These are phyloP conservation scores for Globisporangium middletonii DNA, from an alignment of 352 stramenopile species.

Conservation along the genomic window DNA sequence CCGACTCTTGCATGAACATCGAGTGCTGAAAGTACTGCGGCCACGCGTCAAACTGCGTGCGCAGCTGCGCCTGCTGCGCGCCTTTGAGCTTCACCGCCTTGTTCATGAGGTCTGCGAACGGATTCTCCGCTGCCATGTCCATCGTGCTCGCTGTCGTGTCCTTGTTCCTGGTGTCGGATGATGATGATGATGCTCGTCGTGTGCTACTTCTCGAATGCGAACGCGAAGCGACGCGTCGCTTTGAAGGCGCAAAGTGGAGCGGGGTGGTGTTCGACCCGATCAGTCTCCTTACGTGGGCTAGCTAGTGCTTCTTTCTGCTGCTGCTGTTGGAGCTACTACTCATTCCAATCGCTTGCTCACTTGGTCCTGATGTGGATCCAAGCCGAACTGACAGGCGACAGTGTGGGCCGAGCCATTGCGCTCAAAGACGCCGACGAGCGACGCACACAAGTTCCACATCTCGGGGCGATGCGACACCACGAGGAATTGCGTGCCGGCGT, in stretches of 20 bases:
- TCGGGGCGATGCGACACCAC: constrained; percentile 27
- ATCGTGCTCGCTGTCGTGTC: constrained; percentile 19
- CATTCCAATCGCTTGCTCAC: too few relatives aligned
- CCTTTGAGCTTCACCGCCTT: constrained; percentile 85
- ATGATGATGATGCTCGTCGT: too few relatives aligned
- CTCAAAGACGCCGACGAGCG: constrained; percentile 25
- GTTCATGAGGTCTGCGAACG: constrained; percentile 80
- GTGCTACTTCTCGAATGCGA: too few relatives aligned
- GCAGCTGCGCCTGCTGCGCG: constrained; percentile 73
- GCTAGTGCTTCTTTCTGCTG: too few relatives aligned
- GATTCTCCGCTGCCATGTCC: constrained; percentile 59
- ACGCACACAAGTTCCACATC: constrained; percentile 23
- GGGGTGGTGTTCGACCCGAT: too few relatives aligned
- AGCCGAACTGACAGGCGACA: constrained; percentile 19
- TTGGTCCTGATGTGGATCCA: background rate
- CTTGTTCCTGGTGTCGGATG: too few relatives aligned
- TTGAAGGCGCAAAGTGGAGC: too few relatives aligned
- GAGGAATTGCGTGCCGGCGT: constrained; percentile 25
- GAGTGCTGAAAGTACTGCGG: constrained; percentile 85
- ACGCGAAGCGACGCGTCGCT: too few relatives aligned
- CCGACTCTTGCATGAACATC: constrained; percentile 82
- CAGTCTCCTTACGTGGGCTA: too few relatives aligned
- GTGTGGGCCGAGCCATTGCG: constrained; percentile 19
- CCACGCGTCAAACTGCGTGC: constrained; percentile 68
- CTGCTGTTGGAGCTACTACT: too few relatives aligned